Evolutionary conservation across 2,329 filamentous ascomycete genomes (phyloP), one percentile per base, ranked within the genome.

Genomic region (Teratosphaeriaceae sp.): DNA sequence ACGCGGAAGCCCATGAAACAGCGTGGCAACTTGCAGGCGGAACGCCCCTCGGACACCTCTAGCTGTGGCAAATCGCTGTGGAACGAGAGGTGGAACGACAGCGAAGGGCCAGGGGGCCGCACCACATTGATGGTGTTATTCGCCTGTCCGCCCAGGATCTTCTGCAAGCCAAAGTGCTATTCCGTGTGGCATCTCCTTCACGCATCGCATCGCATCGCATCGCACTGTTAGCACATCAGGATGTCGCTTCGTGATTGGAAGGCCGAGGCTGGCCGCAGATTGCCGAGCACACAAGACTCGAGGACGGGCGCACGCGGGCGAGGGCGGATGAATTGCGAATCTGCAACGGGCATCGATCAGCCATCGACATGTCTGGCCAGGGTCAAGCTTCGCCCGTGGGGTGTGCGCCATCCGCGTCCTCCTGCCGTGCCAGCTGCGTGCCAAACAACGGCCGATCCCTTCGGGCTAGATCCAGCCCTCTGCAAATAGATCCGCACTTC

Each of bases 1-100:
- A 34, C 31, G 31, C 31, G 31, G 31, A 34, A 34, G 31, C 31
- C 31, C 31, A 20, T 34, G 31, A 34, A 20, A 34, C 31, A 34
- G 15, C 15, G 31, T 18, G 6, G 18, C 6, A 34, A 19, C n/a
- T n/a, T n/a, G n/a, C n/a, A n/a, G n/a, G n/a, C n/a, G n/a, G n/a
- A n/a, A n/a, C n/a, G n/a, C 9, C 15, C 8, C 31, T 18, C 31
- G 31, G 20, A 18, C 31, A 7, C 9, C 20, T 18, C 20, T 34
- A 3, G 31, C 15, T 8, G 31, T 15, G 31, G 29, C 29, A 16
- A 31, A n/a, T 9, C 6, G 5, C 15, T 11, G 31, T 34, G 15
- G 15, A 4, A 19, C 9, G 6, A 18, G 15, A 3, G 5, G 18
- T 13, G 31, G 12, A n/a, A n/a, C n/a, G n/a, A n/a, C n/a, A n/a